Base-by-base conservation (phyloP, 805 yeast species). In the Candida boleticola region DNA sequence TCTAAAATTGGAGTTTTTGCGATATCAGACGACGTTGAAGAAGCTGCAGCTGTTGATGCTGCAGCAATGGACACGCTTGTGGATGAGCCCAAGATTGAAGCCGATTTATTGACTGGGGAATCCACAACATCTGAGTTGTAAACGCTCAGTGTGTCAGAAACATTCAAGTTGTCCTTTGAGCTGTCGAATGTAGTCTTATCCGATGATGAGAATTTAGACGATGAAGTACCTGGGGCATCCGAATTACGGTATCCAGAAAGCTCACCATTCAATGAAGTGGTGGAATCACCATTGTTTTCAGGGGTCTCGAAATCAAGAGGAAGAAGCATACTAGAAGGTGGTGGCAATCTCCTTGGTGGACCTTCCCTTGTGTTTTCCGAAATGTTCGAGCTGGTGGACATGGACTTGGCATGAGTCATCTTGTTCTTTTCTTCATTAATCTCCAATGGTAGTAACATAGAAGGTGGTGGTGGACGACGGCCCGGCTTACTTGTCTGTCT, bases 61-160 rank as follows among this genome's bases (percentile, higher is more conserved):
- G 20, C 18, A 5, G 22, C 35, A 7, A 7, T 11, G 13, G 35
- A 31, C 6, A 18, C 16, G 14, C 31, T 13, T 14, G 18, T 19
- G 16, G 35, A 16, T 5, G 21, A 13, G 9, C 13, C 35, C 5
- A 18, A 16, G 6, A 17, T 7, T 5, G 35, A 31, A 5, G 11
- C 35, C 13, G 9, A 17, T 6, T 14, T 18, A 7, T 16, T 31
- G 10, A 7, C 16, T 13, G 18, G 16, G 5, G 35, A 14, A 11
- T 35, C 37, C 5, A 16, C 22, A 17, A 13, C 20, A 10, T 19
- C 17, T 5, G 27, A 25, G 27, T 22, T 25, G 37, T 35, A 35
- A 19, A 35, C 37, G 20, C 37, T 35, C 37, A 35, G 37, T 18
- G 29, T 35, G 16, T 36, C 39, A 7, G 39, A 36, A 14, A 17